Base-by-base conservation (phyloP, 1,284 basidiomycete genomes). In the Microbotryum scabiosae region DNA sequence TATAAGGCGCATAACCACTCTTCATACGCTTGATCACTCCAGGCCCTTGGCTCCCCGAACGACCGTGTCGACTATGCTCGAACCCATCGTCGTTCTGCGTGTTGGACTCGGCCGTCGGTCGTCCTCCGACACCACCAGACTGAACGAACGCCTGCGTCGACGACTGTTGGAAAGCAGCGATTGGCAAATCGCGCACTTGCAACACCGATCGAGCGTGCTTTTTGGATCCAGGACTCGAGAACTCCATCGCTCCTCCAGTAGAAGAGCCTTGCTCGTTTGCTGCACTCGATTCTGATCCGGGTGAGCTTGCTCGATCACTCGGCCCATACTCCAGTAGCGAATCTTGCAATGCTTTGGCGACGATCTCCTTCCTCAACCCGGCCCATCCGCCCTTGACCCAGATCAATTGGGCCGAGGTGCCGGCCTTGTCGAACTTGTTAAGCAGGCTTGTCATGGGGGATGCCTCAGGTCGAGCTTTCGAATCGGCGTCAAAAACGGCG, bases 371-470 rank as follows among this genome's bases (percentile, higher is more conserved):
- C 43, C 49, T 41, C 23, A 87, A 79, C 0, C 82, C 82, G 59
- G 85, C 80, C 71, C 90, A 88, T 2, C 91, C 91, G 43, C 90
- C 91, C 61, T 81, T 79, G 55, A 94, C 75, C 82, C 87, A 93
- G 43, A 77, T 80, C 5, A 96, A 78, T 52, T 84, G 80, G 12
- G 83, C 83, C 0, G 73, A 56, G 74, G 81, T 90, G 18, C 84
- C 84, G 62, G 86, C 86, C 53, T 80, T 78, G 48, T 81, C 82
- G 73, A 94, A 92, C 75, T 96, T 96, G 71, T 82, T 80, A 45
- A 94, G 80, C n/a, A 96, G 79, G 6, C 88, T 87, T 20, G 82
- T 77, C 43, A 93, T 80, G 65, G 88, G 86, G 61, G 82, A 83
- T 3, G 83, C 82, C 4, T 86, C 83, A 0, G 80, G 76, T 8